phyloP scores from a whole-genome alignment of 495 filamentous ascomycete species.

The Tetracladium marchalianum region DNA sequence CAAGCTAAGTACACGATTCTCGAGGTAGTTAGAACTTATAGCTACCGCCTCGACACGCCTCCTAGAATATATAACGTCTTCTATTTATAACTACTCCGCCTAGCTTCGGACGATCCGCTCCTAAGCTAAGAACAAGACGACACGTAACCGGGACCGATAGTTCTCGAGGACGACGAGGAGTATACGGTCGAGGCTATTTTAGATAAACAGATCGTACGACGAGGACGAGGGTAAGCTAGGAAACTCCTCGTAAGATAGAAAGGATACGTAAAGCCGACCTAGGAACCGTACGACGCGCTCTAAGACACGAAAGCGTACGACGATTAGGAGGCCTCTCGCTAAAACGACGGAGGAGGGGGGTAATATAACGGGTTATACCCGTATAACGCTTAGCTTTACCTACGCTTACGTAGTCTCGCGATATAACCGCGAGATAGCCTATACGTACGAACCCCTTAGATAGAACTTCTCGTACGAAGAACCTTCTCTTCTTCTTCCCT shows the following conservation, averaged over 20 bases:
- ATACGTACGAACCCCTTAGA: no score
- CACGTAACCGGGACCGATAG: neutral
- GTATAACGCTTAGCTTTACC: no score
- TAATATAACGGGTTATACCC: conserved; percentile 10
- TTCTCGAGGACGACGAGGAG: neutral
- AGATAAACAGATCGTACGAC: neutral
- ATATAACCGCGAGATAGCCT: no score
- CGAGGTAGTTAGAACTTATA: conserved; percentile 7
- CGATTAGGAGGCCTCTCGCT: no score
- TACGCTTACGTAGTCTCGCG: no score
- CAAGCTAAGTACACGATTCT: conserved; percentile 13
- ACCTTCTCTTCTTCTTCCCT: no score
- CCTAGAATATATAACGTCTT: conserved; percentile 7
- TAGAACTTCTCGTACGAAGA: no score
- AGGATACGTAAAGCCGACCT: no score
- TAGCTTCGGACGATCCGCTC: conserved; percentile 9
- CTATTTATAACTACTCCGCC: conserved; percentile 8
- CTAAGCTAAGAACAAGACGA: conserved; percentile 1
- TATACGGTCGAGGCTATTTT: conserved; percentile 3
- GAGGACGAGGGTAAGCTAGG: no score
- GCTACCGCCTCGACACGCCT: conserved; percentile 6
- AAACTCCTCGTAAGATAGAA: no score
- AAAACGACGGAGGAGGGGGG: conserved; percentile 6
- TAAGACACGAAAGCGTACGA: conserved; percentile 5
- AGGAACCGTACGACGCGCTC: neutral